Evolutionary conservation across 768 basidiomycete genomes (phyloP).

Genomic region (Tricholoma hemisulphureum): DNA sequence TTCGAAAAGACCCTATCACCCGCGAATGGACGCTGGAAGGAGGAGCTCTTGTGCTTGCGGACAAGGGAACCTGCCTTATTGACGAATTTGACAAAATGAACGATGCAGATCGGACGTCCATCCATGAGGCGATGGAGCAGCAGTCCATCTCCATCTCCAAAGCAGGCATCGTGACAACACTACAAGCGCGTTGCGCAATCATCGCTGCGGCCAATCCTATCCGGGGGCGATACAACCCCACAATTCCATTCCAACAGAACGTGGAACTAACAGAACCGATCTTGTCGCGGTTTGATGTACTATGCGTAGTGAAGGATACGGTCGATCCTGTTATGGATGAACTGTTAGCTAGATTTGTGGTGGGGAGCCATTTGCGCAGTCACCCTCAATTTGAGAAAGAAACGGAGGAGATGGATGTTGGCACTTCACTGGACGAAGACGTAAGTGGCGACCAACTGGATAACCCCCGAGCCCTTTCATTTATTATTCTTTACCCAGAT

Average conservation of each 20-base stretch:
- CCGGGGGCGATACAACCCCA: slow-evolving; percentile 96
- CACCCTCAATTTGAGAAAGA: slow-evolving; percentile 90
- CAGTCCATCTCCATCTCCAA: slow-evolving; percentile 99
- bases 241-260: slow-evolving; percentile 97
- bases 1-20: slow-evolving; percentile 97
- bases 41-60: slow-evolving; percentile 95
- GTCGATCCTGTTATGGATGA: slow-evolving; percentile 98
- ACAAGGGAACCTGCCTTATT: slow-evolving; percentile 96
- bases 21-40: slow-evolving; percentile 99
- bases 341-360: slow-evolving; percentile 94
- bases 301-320: slow-evolving; percentile 97
- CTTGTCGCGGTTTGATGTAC: slow-evolving; percentile 94
- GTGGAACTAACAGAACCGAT: slow-evolving; percentile 99
- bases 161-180: slow-evolving; percentile 96
- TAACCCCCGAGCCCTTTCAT: background rate
- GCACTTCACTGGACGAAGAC: slow-evolving; percentile 84
- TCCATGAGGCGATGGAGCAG: slow-evolving; percentile 99
- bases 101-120: slow-evolving; percentile 94
- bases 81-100: slow-evolving; percentile 99
- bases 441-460: slow-evolving; percentile 44
- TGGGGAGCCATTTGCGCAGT: slow-evolving; percentile 90
- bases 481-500: slow-evolving; percentile 48
- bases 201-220: slow-evolving; percentile 98
- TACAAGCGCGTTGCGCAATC: slow-evolving; percentile 97
- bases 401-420: slow-evolving; percentile 91